Evolutionary conservation across 306 rosid species (phyloP), one percentile per base, ranked within the genome.

Genomic region (Vicia sativa): DNA sequence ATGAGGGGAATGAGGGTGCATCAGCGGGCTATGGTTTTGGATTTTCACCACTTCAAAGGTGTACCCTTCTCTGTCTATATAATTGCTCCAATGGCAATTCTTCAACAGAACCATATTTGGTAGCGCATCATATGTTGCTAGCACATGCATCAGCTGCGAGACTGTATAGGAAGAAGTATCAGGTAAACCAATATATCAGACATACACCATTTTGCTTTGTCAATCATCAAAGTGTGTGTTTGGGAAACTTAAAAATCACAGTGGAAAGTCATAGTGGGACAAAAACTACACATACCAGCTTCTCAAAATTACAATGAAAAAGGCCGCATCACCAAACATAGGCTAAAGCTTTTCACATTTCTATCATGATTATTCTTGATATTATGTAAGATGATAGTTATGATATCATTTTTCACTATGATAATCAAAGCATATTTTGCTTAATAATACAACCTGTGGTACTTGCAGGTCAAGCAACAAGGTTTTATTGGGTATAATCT

Each of bases 401-500:
- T 59, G 11, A 13, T 11, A 39, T 39, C 67, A 39, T 11, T 39
- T 21, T 21, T 39, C 2, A 18, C 49, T 38, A 59, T 14, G 28
- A 61, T 38, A 35, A 60, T 60, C 3, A 39, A 19, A 11, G 31
- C 3, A 21, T 21, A 19, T 39, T 18, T 18, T 65, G 8, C 15
- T 11, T 2, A 1, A 9, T 10, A 44, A 14, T 55, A 52, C 12
- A 46, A 63, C 14, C 41, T 29, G 0, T 48, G 60, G 11, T 50
- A 28, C 13, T 19, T 80, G 74, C 86, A 86, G 91, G 54, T 39
- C 44, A 78, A 62, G 79, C 89, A 88, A 52, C 81, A 66, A 1
- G 95, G 95, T 9, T 74, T 58, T 68, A 53, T 88, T 31, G 95
- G 95, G 65, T 41, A 86, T 45, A 82, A 76, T 74, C 16, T 88